Percentiles rank a stretch among this genome's conserved stretches.
Conservation (phyloP, 129 eudicot genomes). For the Silybum marianum region DNA sequence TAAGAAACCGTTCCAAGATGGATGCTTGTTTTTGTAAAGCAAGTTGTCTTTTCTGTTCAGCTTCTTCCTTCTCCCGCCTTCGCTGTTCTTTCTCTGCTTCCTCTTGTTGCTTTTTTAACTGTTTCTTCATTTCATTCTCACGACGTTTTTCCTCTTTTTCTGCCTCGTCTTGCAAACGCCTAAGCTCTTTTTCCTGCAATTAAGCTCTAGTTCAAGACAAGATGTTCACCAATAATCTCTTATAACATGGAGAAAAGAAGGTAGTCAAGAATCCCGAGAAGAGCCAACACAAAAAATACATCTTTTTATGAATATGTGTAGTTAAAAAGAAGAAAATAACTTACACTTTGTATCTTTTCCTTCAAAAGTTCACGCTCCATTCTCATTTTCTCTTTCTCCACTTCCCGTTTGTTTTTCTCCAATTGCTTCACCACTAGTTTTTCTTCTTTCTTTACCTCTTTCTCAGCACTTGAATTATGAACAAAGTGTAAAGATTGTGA, state of each 20-base stretch:
- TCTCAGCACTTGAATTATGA: conserved; percentile 67
- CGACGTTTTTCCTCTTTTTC: conserved; percentile 82
- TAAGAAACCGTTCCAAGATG: conserved; percentile 77
- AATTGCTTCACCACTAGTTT: conserved; percentile 62
- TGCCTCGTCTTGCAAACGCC: conserved; percentile 82
- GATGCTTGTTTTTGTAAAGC: conserved; percentile 89
- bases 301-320: neutral
- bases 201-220: neutral
- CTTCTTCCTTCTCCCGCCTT: conserved; percentile 83
- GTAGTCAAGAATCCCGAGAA: neutral
- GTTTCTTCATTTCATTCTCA: conserved; percentile 67
- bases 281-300: neutral
- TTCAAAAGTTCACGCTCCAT: conserved; percentile 78
- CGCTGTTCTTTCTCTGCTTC: conserved; percentile 74
- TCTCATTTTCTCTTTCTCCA: conserved; percentile 76
- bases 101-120: conserved; percentile 76
- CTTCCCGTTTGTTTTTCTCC: conserved; percentile 82
- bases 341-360: conserved; percentile 82
- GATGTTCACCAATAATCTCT: neutral
- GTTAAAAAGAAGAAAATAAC: conserved; percentile 15
- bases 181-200: conserved; percentile 84
- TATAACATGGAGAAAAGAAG: neutral
- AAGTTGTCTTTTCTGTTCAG: conserved; percentile 66
- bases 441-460: conserved; percentile 60
- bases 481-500: conserved; percentile 1